Conservation (phyloP, 2,329 filamentous ascomycete genomes). For the Magnaporthiopsis poae region DNA sequence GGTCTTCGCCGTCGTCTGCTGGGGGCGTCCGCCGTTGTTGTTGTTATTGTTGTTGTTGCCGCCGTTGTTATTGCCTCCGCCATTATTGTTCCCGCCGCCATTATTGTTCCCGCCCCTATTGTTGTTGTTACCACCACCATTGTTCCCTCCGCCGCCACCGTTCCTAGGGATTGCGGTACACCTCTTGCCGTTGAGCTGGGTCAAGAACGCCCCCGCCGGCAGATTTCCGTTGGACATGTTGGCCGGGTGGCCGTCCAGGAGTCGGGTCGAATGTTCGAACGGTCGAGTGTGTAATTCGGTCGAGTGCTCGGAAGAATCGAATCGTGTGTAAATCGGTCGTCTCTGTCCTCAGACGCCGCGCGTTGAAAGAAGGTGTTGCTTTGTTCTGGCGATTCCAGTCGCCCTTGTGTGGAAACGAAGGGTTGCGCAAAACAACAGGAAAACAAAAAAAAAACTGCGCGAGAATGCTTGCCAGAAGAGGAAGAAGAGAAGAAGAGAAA, state of each 20-base stretch:
- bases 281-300: not conserved
- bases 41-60: conserved; percentile 9
- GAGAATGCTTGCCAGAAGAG: conserved; percentile 1
- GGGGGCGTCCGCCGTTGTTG: not conserved
- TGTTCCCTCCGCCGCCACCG: conserved; percentile 12
- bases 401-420: conserved; percentile 20
- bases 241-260: not conserved
- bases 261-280: not conserved
- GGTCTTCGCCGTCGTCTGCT: conserved; percentile 11
- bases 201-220: conserved; percentile 38
- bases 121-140: conserved; percentile 7
- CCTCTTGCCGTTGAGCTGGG: conserved; percentile 38
- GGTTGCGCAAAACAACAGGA: conserved; percentile 12
- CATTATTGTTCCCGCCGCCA: no score
- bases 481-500: conserved; percentile 17
- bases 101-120: not conserved
- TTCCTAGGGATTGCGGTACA: conserved; percentile 43
- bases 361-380: not conserved
- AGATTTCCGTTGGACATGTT: conserved; percentile 34
- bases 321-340: not conserved
- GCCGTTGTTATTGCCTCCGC: conserved; percentile 8
- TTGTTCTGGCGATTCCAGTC: conserved; percentile 34
- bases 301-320: conserved; percentile 9
- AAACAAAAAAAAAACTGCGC: conserved; percentile 18
- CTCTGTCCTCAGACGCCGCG: not conserved